phyloP scores from a whole-genome alignment of 148 eudicot species.

The Persicaria tinctoria region DNA sequence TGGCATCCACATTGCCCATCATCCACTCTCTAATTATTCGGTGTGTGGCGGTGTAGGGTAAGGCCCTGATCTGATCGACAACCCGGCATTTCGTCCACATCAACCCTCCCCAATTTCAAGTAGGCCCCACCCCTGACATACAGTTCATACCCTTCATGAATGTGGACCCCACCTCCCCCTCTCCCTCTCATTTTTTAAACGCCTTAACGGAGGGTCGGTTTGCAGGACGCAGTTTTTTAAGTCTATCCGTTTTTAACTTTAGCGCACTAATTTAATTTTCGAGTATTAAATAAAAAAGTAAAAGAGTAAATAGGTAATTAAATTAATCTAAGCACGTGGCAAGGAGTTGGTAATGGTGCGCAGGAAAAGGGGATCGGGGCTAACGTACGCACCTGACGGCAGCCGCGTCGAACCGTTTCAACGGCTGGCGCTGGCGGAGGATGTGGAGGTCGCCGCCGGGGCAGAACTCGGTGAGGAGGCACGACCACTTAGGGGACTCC shows the following conservation, averaged over 20 bases:
- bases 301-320: too few species aligned
- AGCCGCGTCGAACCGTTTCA: slow-evolving; percentile 61
- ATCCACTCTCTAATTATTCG: not conserved
- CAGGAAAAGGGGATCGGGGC: not conserved
- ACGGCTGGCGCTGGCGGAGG: slow-evolving; percentile 80
- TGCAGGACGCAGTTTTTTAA: too few species aligned
- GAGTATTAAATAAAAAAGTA: too few species aligned
- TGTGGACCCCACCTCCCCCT: not conserved
- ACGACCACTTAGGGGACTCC: slow-evolving; percentile 64
- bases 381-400: slow-evolving; percentile 68
- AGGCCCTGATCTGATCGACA: not conserved
- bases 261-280: too few species aligned
- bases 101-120: not conserved
- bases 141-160: not conserved
- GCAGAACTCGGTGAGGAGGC: slow-evolving; percentile 80
- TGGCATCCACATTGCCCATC: too few species aligned
- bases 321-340: too few species aligned
- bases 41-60: not conserved
- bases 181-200: not conserved
- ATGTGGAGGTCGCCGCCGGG: slow-evolving; percentile 94
- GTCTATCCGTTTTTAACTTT: too few species aligned
- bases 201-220: too few species aligned
- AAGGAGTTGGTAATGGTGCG: not conserved
- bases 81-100: not conserved
- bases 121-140: not conserved